Conservation (phyloP, 805 yeast species). For the Cyberlindnera mississippiensis region DNA sequence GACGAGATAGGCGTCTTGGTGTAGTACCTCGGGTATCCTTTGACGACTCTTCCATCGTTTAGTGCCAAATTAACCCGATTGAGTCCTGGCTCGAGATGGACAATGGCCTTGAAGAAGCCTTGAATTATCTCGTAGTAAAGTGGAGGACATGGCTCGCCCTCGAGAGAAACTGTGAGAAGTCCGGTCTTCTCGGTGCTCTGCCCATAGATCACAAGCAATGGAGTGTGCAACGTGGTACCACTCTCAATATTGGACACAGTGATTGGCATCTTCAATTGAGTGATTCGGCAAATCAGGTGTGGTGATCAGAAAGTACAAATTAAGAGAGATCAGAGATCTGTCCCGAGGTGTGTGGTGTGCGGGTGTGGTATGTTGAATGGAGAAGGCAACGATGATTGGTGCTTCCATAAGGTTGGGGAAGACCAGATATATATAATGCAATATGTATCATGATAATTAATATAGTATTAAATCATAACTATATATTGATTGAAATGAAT, state of each 20-base stretch:
- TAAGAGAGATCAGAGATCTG: too few species aligned
- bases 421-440: too few species aligned
- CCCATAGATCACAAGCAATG: constrained; percentile 49
- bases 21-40: constrained; percentile 30
- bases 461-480: too few species aligned
- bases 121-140: constrained; percentile 64
- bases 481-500: too few species aligned
- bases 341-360: too few species aligned
- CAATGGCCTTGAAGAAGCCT: constrained; percentile 69
- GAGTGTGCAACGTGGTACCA: constrained; percentile 39
- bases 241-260: constrained; percentile 32
- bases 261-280: too few species aligned
- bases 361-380: too few species aligned
- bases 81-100: constrained; percentile 66
- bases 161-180: constrained; percentile 40
- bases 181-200: constrained; percentile 32
- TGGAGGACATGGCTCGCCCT: constrained; percentile 49
- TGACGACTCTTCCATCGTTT: constrained; percentile 31
- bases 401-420: too few species aligned
- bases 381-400: too few species aligned
- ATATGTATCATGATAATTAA: too few species aligned
- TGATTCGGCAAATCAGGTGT: too few species aligned
- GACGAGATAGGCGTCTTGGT: constrained; percentile 3
- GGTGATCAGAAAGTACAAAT: too few species aligned
- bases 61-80: constrained; percentile 55